A percentile compares a stretch with the other conserved stretches of the same genome.
Evolutionary conservation across 768 basidiomycete species (phyloP).

Genomic region (Termitomyces titanicus): DNA sequence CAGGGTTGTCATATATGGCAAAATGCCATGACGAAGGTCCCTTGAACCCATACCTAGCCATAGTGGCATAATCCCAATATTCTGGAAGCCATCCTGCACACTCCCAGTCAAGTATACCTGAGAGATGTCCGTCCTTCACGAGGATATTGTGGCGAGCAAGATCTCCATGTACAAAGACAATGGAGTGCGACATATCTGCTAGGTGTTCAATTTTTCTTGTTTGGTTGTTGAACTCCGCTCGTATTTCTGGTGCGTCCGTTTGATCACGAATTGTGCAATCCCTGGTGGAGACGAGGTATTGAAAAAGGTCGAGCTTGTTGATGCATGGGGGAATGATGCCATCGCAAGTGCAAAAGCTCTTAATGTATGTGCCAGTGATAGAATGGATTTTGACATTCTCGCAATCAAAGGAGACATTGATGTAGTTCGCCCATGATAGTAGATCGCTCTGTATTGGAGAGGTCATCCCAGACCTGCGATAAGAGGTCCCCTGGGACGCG

Average conservation of each 20-base stretch:
- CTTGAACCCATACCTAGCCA: neutral
- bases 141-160: conserved; percentile 9
- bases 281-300: neutral
- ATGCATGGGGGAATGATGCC: neutral
- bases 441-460: neutral
- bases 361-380: conserved; percentile 1
- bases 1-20: neutral
- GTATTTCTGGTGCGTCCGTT: neutral
- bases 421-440: conserved; percentile 2
- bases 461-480: neutral
- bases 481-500: neutral
- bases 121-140: conserved; percentile 4
- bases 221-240: neutral
- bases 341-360: neutral
- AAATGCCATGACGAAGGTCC: neutral
- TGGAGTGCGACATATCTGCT: neutral
- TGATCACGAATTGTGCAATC: neutral
- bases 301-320: conserved; percentile 2
- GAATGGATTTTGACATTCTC: conserved; percentile 7
- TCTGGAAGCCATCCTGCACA: conserved; percentile 21
- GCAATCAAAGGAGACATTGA: neutral
- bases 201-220: neutral
- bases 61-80: conserved; percentile 18
- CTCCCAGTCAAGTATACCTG: conserved; percentile 16
- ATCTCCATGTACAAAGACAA: conserved; percentile 6